Evolutionary conservation across 768 basidiomycete species (phyloP).

Genomic region (Boletus rubescentipes): DNA sequence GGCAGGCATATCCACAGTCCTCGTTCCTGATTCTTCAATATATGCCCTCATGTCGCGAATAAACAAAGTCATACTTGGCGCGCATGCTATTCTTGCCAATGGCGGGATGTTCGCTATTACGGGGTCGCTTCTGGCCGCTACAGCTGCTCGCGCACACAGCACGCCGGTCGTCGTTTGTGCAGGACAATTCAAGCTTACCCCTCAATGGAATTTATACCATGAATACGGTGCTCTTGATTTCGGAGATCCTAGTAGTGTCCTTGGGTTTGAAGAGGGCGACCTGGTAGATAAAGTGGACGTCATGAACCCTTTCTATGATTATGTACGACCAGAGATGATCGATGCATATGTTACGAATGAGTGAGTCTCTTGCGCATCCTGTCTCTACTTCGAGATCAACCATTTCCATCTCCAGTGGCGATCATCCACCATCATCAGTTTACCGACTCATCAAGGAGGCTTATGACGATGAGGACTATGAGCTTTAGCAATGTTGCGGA

Average conservation of each 20-base stretch:
- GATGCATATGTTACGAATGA: constrained; percentile 96
- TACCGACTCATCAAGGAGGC: constrained; percentile 91
- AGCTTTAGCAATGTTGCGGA: constrained; percentile 40
- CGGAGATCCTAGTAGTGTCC: constrained; percentile 64
- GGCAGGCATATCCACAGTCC: constrained; percentile 86
- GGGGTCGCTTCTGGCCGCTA: constrained; percentile 81
- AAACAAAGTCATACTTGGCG: constrained; percentile 93
- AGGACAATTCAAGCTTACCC: constrained; percentile 96
- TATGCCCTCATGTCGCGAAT: constrained; percentile 96
- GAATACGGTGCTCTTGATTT: constrained; percentile 84
- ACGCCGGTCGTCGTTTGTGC: constrained; percentile 93
- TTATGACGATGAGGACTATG: constrained; percentile 93
- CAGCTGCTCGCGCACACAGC: constrained; percentile 85
- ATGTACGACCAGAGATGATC: constrained; percentile 88
- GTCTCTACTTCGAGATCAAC: constrained; percentile 7
- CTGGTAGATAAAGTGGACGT: constrained; percentile 89
- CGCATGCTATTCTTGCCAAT: constrained; percentile 95
- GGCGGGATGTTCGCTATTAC: constrained; percentile 92
- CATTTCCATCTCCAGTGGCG: constrained; percentile 58
- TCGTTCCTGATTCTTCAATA: constrained; percentile 94
- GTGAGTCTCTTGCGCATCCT: constrained; percentile 50
- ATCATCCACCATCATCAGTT: constrained; percentile 94
- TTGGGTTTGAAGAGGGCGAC: constrained; percentile 73
- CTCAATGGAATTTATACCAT: constrained; percentile 85
- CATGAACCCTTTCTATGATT: constrained; percentile 95